These are phyloP conservation scores for Phytopythium mirpurense DNA, from an alignment of 352 stramenopile species.

Conservation along the genomic window DNA sequence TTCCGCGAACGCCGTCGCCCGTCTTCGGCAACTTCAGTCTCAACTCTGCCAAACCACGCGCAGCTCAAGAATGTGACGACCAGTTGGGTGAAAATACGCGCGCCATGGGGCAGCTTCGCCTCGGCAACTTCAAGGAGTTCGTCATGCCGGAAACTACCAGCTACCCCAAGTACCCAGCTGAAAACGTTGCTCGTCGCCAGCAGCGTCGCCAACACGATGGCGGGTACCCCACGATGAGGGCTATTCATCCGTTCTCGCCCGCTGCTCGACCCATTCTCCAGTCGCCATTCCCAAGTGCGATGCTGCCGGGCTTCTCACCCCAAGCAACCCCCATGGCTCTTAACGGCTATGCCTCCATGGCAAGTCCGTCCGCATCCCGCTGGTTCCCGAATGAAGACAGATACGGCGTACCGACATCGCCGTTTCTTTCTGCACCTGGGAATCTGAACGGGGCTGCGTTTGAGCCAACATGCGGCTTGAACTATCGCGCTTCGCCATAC, in stretches of 20 bases:
- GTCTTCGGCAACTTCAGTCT: constrained; percentile 31
- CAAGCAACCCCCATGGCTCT: background rate
- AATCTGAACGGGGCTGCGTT: background rate
- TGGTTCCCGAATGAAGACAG: constrained; percentile 4
- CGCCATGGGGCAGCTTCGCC: constrained; percentile 18
- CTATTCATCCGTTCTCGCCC: background rate
- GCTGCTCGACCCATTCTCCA: background rate
- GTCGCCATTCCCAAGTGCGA: background rate
- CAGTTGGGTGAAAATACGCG: background rate
- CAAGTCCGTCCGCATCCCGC: background rate
- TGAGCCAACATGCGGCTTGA: background rate
- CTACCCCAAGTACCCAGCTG: constrained; percentile 1
- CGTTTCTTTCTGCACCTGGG: background rate
- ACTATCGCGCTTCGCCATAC: background rate
- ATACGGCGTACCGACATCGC: background rate
- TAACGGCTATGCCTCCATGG: background rate
- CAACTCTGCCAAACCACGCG: background rate
- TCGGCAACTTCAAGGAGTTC: constrained; percentile 17
- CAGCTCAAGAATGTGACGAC: background rate
- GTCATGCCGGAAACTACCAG: background rate
- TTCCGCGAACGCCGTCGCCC: constrained; percentile 60
- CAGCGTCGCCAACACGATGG: background rate
- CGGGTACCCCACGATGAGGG: background rate
- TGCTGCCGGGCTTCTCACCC: constrained; percentile 1
- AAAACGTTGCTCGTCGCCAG: background rate